Conservation (phyloP, 495 filamentous ascomycete species). For the Xylaria telfairii region DNA sequence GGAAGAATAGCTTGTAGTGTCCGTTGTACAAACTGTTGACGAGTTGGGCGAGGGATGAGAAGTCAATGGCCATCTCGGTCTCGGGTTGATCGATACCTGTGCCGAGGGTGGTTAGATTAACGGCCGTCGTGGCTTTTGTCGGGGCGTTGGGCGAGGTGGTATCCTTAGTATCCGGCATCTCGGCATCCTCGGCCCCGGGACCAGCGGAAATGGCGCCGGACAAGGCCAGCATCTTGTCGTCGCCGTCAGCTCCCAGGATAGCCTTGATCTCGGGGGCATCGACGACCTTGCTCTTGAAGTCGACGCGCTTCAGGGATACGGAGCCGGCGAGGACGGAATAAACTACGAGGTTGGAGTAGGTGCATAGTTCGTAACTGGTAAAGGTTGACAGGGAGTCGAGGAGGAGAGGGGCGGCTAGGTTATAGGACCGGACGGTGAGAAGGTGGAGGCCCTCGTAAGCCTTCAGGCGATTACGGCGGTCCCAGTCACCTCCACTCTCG, state of each 20-base stretch:
- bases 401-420: constrained; percentile 85
- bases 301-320: constrained; percentile 90
- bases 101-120: constrained; percentile 85
- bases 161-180: constrained; percentile 69
- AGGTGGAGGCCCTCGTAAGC: constrained; percentile 96
- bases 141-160: constrained; percentile 55
- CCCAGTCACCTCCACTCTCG: constrained; percentile 96
- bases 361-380: constrained; percentile 97
- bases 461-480: constrained; percentile 95
- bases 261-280: constrained; percentile 98
- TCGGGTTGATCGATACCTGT: constrained; percentile 70
- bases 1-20: constrained; percentile 91
- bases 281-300: constrained; percentile 98
- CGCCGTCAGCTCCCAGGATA: constrained; percentile 80
- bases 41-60: constrained; percentile 79
- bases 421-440: constrained; percentile 88
- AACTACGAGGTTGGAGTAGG: constrained; percentile 89
- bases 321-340: constrained; percentile 96
- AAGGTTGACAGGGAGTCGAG: constrained; percentile 98
- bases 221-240: constrained; percentile 83
- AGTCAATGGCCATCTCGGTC: constrained; percentile 79
- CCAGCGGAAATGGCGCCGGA: constrained; percentile 78
- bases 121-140: constrained; percentile 64
- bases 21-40: constrained; percentile 91
- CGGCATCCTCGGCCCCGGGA: constrained; percentile 76